Evolutionary conservation across 2,329 filamentous ascomycete species (phyloP), one percentile per base, ranked within the genome.

Genomic region (Arthrobotrys pseudoclavata): DNA sequence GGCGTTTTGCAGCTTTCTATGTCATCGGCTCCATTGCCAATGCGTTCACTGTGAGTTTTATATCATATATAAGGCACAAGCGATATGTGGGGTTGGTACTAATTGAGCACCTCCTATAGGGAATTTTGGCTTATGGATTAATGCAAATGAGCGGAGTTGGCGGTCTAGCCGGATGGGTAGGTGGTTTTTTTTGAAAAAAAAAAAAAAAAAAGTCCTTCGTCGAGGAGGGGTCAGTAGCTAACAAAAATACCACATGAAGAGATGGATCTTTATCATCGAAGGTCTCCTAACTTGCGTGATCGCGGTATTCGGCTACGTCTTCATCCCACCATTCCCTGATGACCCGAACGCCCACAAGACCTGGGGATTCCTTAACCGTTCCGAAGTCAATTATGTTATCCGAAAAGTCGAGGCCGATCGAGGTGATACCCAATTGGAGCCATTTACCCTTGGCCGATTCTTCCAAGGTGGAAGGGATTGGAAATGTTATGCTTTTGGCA

Each of bases 61-160:
- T 4, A 83, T 82, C 1, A 84, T 9, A 18, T 37, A 10, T n/a
- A 13, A 20, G 15, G 15, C 24, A 50, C 31, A 76, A 76, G 13
- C 52, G 78, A 31, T 69, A 74, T 9, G 48, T 91, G 82, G 86
- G 13, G 85, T 90, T 88, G 77, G 85, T 91, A 4, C 89, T 91
- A 0, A 91, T 89, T 1, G 90, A 91, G 89, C 90, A 0, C 87
- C 89, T 91, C 89, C 0, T 90, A 80, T 86, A 89, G 0, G 90
- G 91, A 66, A 89, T 93, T 57, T 85, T 93, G 1, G 90, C 91
- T 10, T 92, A 89, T 64, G 91, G 91, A 3, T 85, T 90, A 80
- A 85, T 84, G 85, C 84, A 83, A 34, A 82, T 85, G 84, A 70
- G 83, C 13, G 84, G 83, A 6, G 62, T 81, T 1, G 79, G 62